Percentiles rank a stretch among this genome's conserved stretches.
phyloP scores from a whole-genome alignment of 306 rosid genomes.

The Lathyrus aphaca region DNA sequence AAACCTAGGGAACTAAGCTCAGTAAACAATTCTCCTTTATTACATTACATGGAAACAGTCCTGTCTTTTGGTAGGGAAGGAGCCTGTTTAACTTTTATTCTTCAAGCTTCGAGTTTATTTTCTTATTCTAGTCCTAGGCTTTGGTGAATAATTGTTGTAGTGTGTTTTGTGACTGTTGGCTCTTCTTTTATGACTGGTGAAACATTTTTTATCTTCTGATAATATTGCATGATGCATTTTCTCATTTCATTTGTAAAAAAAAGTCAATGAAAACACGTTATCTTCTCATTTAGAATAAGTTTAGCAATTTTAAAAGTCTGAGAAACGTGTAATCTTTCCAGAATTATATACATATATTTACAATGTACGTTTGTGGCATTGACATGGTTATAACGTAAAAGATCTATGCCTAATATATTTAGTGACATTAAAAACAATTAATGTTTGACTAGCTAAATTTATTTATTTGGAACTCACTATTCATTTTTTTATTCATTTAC shows the following conservation, averaged over 20 bases:
- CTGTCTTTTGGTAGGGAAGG: constrained; percentile 9
- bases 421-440: constrained; percentile 25
- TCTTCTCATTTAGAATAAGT: constrained; percentile 8
- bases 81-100: constrained; percentile 5
- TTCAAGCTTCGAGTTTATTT: background rate
- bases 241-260: constrained; percentile 24
- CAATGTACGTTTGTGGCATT: constrained; percentile 18
- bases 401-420: constrained; percentile 1
- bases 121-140: constrained; percentile 18
- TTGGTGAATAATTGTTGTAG: constrained; percentile 7
- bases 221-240: constrained; percentile 24
- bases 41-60: constrained; percentile 7
- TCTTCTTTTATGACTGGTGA: constrained; percentile 12
- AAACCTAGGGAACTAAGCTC: constrained; percentile 20
- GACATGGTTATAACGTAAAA: background rate
- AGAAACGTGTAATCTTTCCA: constrained; percentile 20
- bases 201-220: background rate
- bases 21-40: constrained; percentile 14
- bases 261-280: constrained; percentile 6
- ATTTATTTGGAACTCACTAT: constrained; percentile 9
- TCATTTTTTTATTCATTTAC: constrained; percentile 36
- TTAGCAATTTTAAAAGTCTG: constrained; percentile 17
- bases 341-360: background rate
- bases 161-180: constrained; percentile 22
- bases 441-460: constrained; percentile 24